Evolutionary conservation across 305 asterid species (phyloP), one percentile per base, ranked within the genome.

Genomic region (Plantago lanceolata): DNA sequence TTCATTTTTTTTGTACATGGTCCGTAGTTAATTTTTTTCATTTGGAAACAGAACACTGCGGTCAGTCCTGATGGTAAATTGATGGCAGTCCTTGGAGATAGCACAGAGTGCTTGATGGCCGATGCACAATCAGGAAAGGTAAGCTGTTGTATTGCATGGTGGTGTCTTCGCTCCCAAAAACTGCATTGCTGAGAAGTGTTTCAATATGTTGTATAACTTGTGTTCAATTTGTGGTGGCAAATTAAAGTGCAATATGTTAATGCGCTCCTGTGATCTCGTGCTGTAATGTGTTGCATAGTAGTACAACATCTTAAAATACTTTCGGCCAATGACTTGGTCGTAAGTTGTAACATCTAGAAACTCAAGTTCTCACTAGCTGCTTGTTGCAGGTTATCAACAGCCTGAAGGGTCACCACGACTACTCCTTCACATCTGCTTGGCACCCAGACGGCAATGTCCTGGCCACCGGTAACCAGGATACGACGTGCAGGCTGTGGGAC

Each of bases 401-500:
- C 37, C 75, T 87, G 40, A 82, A 78, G 76, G 90, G 96, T 18
- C 91, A 85, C 54, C 72, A 77, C 13, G 96, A 88, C 73, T 84
- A 85, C 52, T 80, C 88, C 6, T 87, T 84, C 62, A 73, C 95
- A 7, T 87, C 95, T 19, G 92, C 92, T 19, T 87, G 95, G 95
- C 88, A 84, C 69, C 95, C 92, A 2, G 75, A 81, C 31, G 95
- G 89, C 1, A 68, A 50, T 26, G 72, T 82, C 24, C 71, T 87
- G 40, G 96, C 96, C 9, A 88, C 96, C 0, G 96, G 96, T 24
- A 88, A 85, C 73, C 94, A 88, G 71, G 96, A 88, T 62, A 85
- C 84, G 0, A 87, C 89, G 3, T 84, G 95, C 86, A 73, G 95
- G 43, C 58, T 87, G 52, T 84, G 95, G 95, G 95, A 87, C 61